A percentile compares a stretch with the other conserved stretches of the same genome.
Conservation (phyloP, 176 grass and related monocot genomes). For the Phoenix roebelenii region DNA sequence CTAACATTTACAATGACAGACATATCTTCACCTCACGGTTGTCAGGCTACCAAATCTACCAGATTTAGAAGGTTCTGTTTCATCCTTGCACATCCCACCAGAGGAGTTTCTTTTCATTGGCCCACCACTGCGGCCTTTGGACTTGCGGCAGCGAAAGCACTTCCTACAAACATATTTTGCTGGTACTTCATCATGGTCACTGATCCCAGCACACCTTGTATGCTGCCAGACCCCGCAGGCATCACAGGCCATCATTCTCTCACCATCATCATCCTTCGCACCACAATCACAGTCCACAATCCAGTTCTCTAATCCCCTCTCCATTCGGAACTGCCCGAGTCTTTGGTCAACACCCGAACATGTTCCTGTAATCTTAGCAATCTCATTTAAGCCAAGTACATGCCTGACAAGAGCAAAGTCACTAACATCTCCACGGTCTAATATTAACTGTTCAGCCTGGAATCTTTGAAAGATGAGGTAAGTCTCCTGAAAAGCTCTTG, state of each 20-base stretch:
- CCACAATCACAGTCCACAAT: conserved; percentile 81
- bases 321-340: conserved; percentile 73
- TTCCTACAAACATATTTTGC: conserved; percentile 67
- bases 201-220: conserved; percentile 79
- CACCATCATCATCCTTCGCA: conserved; percentile 86
- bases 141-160: conserved; percentile 32
- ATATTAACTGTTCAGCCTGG: conserved; percentile 55
- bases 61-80: conserved; percentile 29
- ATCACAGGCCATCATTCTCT: conserved; percentile 95
- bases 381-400: conserved; percentile 43
- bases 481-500: conserved; percentile 68
- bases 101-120: conserved; percentile 9
- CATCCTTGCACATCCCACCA: conserved; percentile 65
- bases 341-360: conserved; percentile 47
- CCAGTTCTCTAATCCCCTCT: conserved; percentile 95
- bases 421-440: conserved; percentile 41
- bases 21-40: conserved; percentile 40
- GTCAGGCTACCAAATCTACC: conserved; percentile 48
- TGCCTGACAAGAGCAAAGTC: conserved; percentile 46
- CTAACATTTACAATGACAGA: neutral
- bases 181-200: conserved; percentile 74
- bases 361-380: conserved; percentile 47
- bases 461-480: conserved; percentile 94
- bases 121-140: conserved; percentile 21
- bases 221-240: conserved; percentile 90